Evolutionary conservation across 139 green algal species (phyloP), one percentile per base, ranked within the genome.

Genomic region (Chlorella vulgaris): DNA sequence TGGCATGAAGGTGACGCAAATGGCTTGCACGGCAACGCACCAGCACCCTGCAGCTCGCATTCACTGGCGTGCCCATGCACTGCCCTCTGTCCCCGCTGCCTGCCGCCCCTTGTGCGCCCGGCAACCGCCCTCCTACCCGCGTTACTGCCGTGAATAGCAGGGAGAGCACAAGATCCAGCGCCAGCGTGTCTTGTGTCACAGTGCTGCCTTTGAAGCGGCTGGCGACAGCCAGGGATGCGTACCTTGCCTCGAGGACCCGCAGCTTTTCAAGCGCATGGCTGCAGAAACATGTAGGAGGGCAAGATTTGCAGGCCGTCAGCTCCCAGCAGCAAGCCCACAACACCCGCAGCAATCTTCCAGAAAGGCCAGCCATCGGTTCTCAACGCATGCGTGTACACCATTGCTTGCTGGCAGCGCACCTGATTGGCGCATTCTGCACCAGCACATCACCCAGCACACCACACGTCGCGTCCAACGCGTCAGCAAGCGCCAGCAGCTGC

Each of bases 91-190:
- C 51, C 69, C 22, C 13, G 13, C 43, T 29, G 7, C 0, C 47
- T 15, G 15, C 10, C 47, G 13, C 10, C 15, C 47, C 47, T 58
- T 58, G 47, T 58, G 15, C 47, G 15, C 47, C 47, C 47, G 15
- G 13, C 47, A 58, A 58, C 47, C 40, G 21, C 24, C 40, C 5
- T 6, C 76, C 31, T 62, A 82, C 76, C 76, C 77, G 43, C 4
- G 77, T 82, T 43, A 51, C 60, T 2, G 65, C 77, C 22, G 65
- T 82, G 63, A 82, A 82, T 7, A 82, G 63, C 47, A 82, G 77
- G 26, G 8, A 36, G 26, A 82, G 65, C 43, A 76, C 47, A 33
- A 76, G 61, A 65, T 82, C 43, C 7, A 82, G 77, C 24, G 77
- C 77, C 33, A 82, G 3, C 10, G 7, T 4, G 15, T 82, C 65